phyloP scores from a whole-genome alignment of 2,329 filamentous ascomycete genomes.

The Fusarium incarnatum region DNA sequence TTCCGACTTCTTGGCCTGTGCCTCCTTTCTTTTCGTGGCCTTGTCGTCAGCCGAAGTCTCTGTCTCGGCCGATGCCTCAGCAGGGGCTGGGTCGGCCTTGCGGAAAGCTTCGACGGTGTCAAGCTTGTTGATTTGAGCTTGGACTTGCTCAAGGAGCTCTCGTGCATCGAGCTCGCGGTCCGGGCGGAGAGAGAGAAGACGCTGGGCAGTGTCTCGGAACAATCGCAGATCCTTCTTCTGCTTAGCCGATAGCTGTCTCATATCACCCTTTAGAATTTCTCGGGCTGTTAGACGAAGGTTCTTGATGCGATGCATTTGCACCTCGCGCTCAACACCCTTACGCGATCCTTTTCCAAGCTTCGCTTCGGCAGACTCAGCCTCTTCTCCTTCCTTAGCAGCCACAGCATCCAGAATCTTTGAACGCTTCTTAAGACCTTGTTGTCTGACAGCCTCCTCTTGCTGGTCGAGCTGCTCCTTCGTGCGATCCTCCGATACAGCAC shows the following conservation, averaged over 20 bases:
- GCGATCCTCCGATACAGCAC: constrained; percentile 43
- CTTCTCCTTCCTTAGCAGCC: constrained; percentile 39
- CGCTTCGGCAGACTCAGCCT: constrained; percentile 33
- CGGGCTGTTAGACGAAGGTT: constrained; percentile 50
- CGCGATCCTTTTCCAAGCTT: constrained; percentile 33
- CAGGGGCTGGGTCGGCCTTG: constrained; percentile 42
- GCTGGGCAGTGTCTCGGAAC: constrained; percentile 75
- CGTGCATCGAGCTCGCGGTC: constrained; percentile 46
- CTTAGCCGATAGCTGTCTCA: constrained; percentile 69
- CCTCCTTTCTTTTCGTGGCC: constrained; percentile 29
- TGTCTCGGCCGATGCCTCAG: constrained; percentile 6
- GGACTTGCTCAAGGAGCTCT: constrained; percentile 50
- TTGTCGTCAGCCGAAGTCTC: constrained; percentile 26
- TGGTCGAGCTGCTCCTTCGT: constrained; percentile 34
- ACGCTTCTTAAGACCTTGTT: constrained; percentile 35
- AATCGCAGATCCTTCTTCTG: constrained; percentile 80
- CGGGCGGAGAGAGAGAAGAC: constrained; percentile 63
- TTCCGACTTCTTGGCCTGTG: constrained; percentile 36
- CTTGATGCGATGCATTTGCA: constrained; percentile 39
- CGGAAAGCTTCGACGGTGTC: constrained; percentile 49
- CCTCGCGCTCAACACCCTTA: constrained; percentile 43
- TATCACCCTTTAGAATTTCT: constrained; percentile 56
- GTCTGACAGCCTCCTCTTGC: constrained; percentile 45
- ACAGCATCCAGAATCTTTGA: constrained; percentile 33
- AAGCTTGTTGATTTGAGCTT: constrained; percentile 51